Base-by-base conservation (phyloP, 208 protist species). In the Wallacemonas sp. region DNA sequence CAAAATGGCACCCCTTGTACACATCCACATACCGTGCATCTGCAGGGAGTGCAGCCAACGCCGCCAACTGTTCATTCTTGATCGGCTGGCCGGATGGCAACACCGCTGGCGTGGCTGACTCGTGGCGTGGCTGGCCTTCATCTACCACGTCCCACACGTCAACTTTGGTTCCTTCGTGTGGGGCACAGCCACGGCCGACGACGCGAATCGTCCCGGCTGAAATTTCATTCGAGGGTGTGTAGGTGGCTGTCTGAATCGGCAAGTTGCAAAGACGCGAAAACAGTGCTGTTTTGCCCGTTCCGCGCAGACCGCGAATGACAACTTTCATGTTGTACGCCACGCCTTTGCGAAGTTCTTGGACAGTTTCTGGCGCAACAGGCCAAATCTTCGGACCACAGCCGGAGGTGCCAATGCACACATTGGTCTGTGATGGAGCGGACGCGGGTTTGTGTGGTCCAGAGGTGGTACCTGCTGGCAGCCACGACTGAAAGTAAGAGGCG, bases 251-350 rank as follows among this genome's bases (percentile, higher is more conserved):
- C n/a, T 72, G 62, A 15, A 70, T 53, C 14, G 75, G 62, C 69
- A 85, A 72, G 2, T 79, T 82, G 33, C 72, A 83, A 1, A 92
- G 76, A 0, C 68, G 81, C 11, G 89, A 79, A 33, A 95, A 62
- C 38, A 93, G 72, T 4, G 81, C 85, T 19, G 81, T 83, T 64
- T 95, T 93, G 26, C 89, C 89, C 2, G 75, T 80, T 2, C 68
- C 68, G 1, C 80, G 80, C 59, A 84, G 82, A 12, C 86, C 86
- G 21, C 89, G 80, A 1, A 95, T 44, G 38, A 91, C 73, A 6
- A 90, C 78, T 70, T 93, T 95, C 85, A 95, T 92, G 68, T 95
- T 92, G 61, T 82, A 82, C n/a, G 74, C 62, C 15, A 72, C 72
- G 2, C 86, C 89, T 54, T 83, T 81, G 30, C 87, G 67, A 59